Evolutionary conservation across 768 basidiomycete genomes (phyloP).

Genomic region (Punctularia strigosozonata): DNA sequence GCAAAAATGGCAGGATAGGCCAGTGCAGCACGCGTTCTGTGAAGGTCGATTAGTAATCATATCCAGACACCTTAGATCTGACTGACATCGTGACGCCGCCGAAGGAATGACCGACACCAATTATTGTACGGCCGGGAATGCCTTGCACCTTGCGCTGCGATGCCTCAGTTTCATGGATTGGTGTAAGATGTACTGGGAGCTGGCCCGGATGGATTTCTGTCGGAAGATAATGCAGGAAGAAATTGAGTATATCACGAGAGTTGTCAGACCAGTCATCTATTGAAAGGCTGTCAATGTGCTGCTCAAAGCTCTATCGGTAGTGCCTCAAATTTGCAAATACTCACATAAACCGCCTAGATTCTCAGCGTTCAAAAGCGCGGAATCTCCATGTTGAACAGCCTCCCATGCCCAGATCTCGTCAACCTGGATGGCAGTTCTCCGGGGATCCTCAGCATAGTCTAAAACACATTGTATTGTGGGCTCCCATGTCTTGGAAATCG

Average conservation of each 20-base stretch:
- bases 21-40: slow-evolving; percentile 54
- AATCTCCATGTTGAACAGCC: slow-evolving; percentile 75
- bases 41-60: neutral
- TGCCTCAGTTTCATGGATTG: neutral
- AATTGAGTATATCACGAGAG: slow-evolving; percentile 66
- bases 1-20: slow-evolving; percentile 57
- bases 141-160: slow-evolving; percentile 30
- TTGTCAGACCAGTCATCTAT: slow-evolving; percentile 74
- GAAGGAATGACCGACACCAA: slow-evolving; percentile 75
- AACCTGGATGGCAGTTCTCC: no score
- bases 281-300: no score
- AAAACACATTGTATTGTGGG: no score
- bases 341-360: slow-evolving; percentile 47
- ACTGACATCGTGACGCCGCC: slow-evolving; percentile 69
- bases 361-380: slow-evolving; percentile 54
- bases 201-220: slow-evolving; percentile 3
- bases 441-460: no score
- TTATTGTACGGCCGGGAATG: slow-evolving; percentile 38
- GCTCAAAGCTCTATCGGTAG: no score
- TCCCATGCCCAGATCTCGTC: slow-evolving; percentile 83
- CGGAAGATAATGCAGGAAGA: slow-evolving; percentile 63
- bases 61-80: slow-evolving; percentile 2
- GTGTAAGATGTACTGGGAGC: neutral
- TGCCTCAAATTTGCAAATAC: slow-evolving; percentile 17
- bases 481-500: no score